Evolutionary conservation across 108 stramenopile genomes (phyloP), one percentile per base, ranked within the genome.

Genomic region (Cyclostephanos tholiformis): DNA sequence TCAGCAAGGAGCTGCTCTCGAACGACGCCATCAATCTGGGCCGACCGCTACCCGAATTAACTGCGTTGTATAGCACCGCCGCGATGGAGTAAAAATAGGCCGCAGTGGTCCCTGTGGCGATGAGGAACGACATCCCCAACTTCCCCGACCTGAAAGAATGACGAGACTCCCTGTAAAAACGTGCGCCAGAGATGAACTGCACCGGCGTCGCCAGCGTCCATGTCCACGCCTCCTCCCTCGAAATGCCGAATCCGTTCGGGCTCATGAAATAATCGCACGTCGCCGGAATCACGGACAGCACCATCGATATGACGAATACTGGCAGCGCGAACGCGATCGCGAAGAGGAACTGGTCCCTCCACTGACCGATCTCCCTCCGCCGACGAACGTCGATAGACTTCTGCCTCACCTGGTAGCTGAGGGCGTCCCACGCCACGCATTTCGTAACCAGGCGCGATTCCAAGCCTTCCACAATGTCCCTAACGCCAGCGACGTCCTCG

Each of bases 111-210:
- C 96, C 96, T 52, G 86, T 68, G 22, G 84, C 88, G 22, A 97
- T 86, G 16, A 97, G 81, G 51, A 92, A 80, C 52, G 86, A 89
- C 96, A 97, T 97, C 19, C 92, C 92, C 41, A 90, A 59, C 29
- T 81, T 65, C n/a, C 88, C 63, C 48, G 84, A 70, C 17, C 72
- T 69, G 0, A 93, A 25, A 5, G 76, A 82, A 69, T 87, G 76
- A 39, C 59, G 85, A n/a, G 93, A 84, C 46, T 86, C 85, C 32
- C 70, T 38, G 72, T 91, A 94, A 87, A 95, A 95, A 6, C 84
- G 81, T 29, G 69, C 57, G 12, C 92, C 94, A n/a, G 90, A 84
- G 23, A 72, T 63, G 63, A 93, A 91, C 75, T 95, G 95, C 12
- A 96, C 89, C 2, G 92, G 93, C 50, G 92, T 89, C 43, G 92